These are phyloP conservation scores for Croton laevigatus DNA, from an alignment of 441 rosid species.

Conservation along the genomic window DNA sequence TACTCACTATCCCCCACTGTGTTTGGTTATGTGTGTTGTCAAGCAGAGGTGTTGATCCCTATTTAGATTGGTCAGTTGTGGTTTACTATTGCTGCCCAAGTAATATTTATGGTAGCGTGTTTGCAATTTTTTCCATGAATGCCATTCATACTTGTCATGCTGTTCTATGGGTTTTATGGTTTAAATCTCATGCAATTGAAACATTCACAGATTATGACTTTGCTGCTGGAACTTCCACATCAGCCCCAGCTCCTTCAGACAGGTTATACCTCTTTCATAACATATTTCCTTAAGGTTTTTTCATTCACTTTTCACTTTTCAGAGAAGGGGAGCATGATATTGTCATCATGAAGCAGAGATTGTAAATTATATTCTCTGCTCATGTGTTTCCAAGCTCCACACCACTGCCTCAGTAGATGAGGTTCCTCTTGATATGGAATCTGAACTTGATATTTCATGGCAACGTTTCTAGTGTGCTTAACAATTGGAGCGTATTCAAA, in stretches of 20 bases:
- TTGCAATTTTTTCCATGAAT: not conserved
- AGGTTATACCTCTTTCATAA: slow-evolving; percentile 43
- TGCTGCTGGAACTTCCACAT: slow-evolving; percentile 61
- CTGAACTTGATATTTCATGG: slow-evolving; percentile 19
- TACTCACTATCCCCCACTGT: not conserved
- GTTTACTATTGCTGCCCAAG: not conserved
- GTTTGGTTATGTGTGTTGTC: not conserved
- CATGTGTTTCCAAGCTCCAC: slow-evolving; percentile 12
- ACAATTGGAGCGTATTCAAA: slow-evolving; percentile 96
- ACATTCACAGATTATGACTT: slow-evolving; percentile 24
- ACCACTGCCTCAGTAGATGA: slow-evolving; percentile 15
- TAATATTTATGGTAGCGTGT: not conserved
- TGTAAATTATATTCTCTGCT: slow-evolving; percentile 8
- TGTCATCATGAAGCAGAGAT: slow-evolving; percentile 17
- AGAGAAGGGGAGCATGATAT: not conserved
- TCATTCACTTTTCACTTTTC: not conserved
- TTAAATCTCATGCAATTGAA: not conserved
- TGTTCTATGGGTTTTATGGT: not conserved
- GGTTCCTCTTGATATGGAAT: slow-evolving; percentile 19
- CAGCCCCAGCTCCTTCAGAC: slow-evolving; percentile 94
- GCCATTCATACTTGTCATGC: not conserved
- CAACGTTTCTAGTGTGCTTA: slow-evolving; percentile 75
- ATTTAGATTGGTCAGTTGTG: not conserved
- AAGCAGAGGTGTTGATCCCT: not conserved
- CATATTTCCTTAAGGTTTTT: slow-evolving; percentile 6